Evolutionary conservation across 192 early-diverging fungal genomes (phyloP).

Genomic region (Funneliformis mosseae): DNA sequence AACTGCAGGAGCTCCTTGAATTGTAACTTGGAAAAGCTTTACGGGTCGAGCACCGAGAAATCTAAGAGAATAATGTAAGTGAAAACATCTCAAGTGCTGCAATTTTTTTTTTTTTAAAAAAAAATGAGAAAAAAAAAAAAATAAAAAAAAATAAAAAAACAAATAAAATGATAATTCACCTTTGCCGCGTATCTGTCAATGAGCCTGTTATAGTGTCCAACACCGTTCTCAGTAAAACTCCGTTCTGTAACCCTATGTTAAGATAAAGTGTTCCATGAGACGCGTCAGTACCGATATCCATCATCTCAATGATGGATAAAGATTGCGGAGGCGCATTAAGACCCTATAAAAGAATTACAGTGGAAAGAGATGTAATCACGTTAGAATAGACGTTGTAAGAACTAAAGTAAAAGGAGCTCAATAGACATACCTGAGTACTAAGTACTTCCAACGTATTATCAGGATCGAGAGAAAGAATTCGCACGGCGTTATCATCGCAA

Average conservation of each 20-base stretch:
- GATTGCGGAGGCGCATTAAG: constrained; percentile 68
- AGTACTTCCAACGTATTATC: constrained; percentile 75
- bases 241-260: constrained; percentile 88
- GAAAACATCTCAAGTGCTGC: background rate
- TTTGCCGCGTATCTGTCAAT: constrained; percentile 72
- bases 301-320: constrained; percentile 79
- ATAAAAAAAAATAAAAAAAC: too few relatives aligned
- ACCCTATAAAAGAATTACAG: constrained; percentile 47
- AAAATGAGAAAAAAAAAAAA: too few relatives aligned
- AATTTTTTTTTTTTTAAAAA: too few relatives aligned
- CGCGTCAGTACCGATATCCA: constrained; percentile 65
- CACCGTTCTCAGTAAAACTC: constrained; percentile 82
- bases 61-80: constrained; percentile 48
- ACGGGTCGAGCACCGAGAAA: constrained; percentile 87
- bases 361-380: background rate
- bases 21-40: constrained; percentile 71
- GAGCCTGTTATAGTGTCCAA: constrained; percentile 84
- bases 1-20: constrained; percentile 72
- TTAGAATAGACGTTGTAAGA: background rate
- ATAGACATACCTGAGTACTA: constrained; percentile 52
- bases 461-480: constrained; percentile 83
- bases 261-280: constrained; percentile 70
- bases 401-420: background rate
- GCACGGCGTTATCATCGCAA: constrained; percentile 89
- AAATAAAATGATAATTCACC: background rate